Percentiles rank a stretch among this genome's conserved stretches.
phyloP scores from a whole-genome alignment of 2,329 filamentous ascomycete species.

The Fusarium lateritium region DNA sequence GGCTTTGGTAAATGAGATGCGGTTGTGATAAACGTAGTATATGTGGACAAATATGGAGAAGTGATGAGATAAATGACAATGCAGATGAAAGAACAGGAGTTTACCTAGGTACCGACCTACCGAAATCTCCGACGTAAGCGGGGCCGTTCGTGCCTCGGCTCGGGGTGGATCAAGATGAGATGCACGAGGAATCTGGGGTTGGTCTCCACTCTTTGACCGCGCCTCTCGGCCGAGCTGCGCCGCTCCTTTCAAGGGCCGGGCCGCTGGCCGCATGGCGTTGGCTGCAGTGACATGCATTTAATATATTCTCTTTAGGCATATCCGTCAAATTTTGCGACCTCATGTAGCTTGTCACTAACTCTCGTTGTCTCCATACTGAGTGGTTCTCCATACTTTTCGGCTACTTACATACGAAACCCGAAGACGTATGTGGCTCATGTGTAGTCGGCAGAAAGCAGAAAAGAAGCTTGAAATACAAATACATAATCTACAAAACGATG shows the following conservation, averaged over 20 bases:
- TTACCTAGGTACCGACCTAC: neutral
- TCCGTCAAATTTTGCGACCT: neutral
- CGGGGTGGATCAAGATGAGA: slow-evolving; percentile 20
- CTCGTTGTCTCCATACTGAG: too few species aligned
- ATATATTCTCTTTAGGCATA: neutral
- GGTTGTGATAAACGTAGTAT: neutral
- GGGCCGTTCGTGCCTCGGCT: slow-evolving; percentile 41
- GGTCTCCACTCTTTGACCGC: slow-evolving; percentile 15
- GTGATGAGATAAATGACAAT: neutral
- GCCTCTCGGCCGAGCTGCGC: slow-evolving; percentile 42
- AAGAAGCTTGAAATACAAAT: too few species aligned
- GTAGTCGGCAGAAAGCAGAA: too few species aligned
- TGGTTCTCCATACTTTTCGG: too few species aligned
- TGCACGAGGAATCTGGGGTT: slow-evolving; percentile 32
- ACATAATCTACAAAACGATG: too few species aligned
- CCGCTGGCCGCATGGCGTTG: slow-evolving; percentile 15
- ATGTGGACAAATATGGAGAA: slow-evolving; percentile 6
- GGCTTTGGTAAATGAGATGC: neutral
- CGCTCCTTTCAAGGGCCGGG: slow-evolving; percentile 9
- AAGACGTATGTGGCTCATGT: too few species aligned
- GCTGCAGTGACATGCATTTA: neutral
- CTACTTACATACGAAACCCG: too few species aligned
- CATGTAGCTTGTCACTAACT: too few species aligned
- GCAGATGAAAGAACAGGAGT: slow-evolving; percentile 9
- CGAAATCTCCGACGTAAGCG: slow-evolving; percentile 7